Evolutionary conservation across 495 filamentous ascomycete species (phyloP), one percentile per base, ranked within the genome.

Genomic region (Lasiosphaeria ovina): DNA sequence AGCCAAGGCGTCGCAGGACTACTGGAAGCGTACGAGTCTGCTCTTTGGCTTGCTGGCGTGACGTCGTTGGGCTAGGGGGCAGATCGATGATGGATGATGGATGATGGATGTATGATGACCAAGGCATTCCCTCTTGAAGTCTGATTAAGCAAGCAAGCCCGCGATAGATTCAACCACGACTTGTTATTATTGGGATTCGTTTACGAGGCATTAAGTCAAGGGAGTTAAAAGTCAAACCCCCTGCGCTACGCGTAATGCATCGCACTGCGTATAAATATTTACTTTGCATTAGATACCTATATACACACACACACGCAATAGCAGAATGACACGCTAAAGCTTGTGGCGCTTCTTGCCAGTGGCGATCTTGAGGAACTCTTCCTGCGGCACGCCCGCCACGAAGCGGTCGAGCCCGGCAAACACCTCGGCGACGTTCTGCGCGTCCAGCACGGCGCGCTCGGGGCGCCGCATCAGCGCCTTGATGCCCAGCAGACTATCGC

Each of bases 331-430:
- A 17, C 47, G 16, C 33, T 69, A 96, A 69, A 98, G 76, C 78
- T 98, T 98, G 82, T 98, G 94, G 74, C 77, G 81, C 77, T 86
- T 87, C 73, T 83, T 70, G 2, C 83, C 82, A 50, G 70, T 72
- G 8, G 80, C 80, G 61, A 87, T 72, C 72, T 80, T 83, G 61
- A 65, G 66, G 69, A 98, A 97, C 80, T 97, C 89, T 72, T 85
- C 80, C 79, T 97, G 90, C 45, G 94, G 93, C 51, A 88, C 76
- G 0, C 93, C 93, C 34, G 66, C 79, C 52, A 88, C 59, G 62
- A 98, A 97, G 58, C 92, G 78, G 55, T 95, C 88, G 63, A 97
- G 63, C 0, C 93, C 93, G 3, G 83, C 86, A 75, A 96, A 91
- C 7, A 92, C 91, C 81, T 98, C 94, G 32, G 82, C 72, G 3